Evolutionary conservation across 2,329 filamentous ascomycete genomes (phyloP).

Genomic region (Aspergillus japonicus): DNA sequence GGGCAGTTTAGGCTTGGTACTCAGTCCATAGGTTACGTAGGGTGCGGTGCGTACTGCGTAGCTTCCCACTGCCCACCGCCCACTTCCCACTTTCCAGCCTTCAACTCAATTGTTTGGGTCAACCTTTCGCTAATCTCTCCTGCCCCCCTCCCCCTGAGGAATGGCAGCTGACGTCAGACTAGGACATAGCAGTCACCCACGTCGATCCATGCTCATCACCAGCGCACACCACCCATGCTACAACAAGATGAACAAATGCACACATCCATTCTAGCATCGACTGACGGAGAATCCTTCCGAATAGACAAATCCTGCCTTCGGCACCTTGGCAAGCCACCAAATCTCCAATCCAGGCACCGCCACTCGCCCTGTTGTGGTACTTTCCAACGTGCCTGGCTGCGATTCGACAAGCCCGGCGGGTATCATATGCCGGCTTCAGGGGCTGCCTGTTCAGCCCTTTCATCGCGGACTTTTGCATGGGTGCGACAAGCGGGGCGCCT

Average conservation of each 20-base stretch:
- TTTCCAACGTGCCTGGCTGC: background rate
- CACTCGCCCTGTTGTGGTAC: background rate
- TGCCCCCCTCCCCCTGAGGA: background rate
- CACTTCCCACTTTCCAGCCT: slow-evolving; percentile 2
- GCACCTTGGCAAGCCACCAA: background rate
- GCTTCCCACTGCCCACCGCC: background rate
- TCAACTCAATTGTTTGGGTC: background rate
- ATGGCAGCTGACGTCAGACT: slow-evolving; percentile 9
- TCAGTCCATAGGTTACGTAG: background rate
- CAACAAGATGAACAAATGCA: background rate
- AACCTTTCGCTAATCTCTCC: background rate
- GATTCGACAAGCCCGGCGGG: background rate
- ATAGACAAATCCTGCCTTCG: background rate
- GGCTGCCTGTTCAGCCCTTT: background rate
- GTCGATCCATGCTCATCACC: slow-evolving; percentile 1
- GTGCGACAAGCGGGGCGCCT: background rate
- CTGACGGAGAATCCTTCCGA: background rate
- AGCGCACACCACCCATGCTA: background rate
- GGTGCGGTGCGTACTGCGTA: too few relatives aligned
- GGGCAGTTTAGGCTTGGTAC: background rate
- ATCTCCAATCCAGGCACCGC: background rate
- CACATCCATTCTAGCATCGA: background rate
- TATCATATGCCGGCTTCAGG: background rate
- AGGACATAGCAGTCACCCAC: slow-evolving; percentile 1
- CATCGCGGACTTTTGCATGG: background rate